These are phyloP conservation scores for Backusella australiensis DNA, from an alignment of 192 early-diverging fungal species.

Conservation along the genomic window DNA sequence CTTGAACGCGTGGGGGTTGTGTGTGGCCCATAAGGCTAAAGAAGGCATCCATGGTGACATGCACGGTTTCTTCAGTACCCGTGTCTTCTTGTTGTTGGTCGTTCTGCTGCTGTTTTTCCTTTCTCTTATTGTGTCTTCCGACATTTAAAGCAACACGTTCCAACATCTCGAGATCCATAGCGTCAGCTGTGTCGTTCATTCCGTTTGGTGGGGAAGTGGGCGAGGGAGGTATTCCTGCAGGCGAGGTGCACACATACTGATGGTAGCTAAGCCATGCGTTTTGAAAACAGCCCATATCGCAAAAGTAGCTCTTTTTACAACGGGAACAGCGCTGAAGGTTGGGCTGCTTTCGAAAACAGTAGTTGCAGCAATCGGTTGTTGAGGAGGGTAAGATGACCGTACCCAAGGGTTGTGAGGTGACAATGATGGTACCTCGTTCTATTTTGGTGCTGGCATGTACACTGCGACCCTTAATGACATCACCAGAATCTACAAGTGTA, in stretches of 20 bases:
- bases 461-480: constrained; percentile 9
- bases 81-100: neutral
- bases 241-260: constrained; percentile 35
- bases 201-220: neutral
- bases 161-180: constrained; percentile 40
- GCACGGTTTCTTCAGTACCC: constrained; percentile 15
- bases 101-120: neutral
- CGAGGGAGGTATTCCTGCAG: constrained; percentile 14
- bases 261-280: constrained; percentile 37
- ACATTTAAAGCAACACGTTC: constrained; percentile 42
- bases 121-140: constrained; percentile 31
- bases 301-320: constrained; percentile 32
- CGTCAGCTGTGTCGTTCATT: neutral
- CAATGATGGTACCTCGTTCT: constrained; percentile 33
- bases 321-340: constrained; percentile 30
- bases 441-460: constrained; percentile 31
- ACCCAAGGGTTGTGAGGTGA: constrained; percentile 39
- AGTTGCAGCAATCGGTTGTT: constrained; percentile 28
- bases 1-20: constrained; percentile 21
- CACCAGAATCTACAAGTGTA: neutral
- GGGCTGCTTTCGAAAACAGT: constrained; percentile 26
- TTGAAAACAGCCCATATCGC: constrained; percentile 28
- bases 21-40: constrained; percentile 43
- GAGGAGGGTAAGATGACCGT: constrained; percentile 16
- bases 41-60: constrained; percentile 40